A percentile compares a stretch with the other conserved stretches of the same genome.
phyloP scores from a whole-genome alignment of 768 basidiomycete species.

The Boletellus ananiceps region DNA sequence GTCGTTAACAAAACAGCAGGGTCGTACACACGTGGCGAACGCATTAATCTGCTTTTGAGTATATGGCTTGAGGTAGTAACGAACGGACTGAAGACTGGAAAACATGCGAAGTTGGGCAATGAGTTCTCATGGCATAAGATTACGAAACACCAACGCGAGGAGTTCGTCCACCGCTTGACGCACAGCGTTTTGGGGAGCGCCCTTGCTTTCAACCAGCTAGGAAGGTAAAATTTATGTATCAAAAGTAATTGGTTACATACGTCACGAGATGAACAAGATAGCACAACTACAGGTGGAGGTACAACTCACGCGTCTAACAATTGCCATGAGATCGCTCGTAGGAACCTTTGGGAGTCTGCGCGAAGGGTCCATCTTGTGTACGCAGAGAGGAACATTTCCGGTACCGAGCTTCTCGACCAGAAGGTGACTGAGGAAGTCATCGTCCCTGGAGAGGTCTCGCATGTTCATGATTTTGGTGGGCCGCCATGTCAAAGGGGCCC shows the following conservation, averaged over 20 bases:
- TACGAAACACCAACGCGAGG: conserved; percentile 53
- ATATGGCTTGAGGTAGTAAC: conserved; percentile 71
- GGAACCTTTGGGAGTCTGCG: conserved; percentile 74
- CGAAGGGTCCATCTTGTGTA: conserved; percentile 86
- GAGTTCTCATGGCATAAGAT: conserved; percentile 11
- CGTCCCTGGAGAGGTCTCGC: conserved; percentile 84
- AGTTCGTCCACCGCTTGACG: conserved; percentile 76
- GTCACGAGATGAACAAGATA: conserved; percentile 21
- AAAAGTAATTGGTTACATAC: conserved; percentile 18
- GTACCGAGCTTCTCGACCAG: conserved; percentile 88
- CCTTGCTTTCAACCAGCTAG: conserved; percentile 59
- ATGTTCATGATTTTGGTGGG: conserved; percentile 89
- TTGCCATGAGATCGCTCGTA: conserved; percentile 59
- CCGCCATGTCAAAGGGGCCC: conserved; percentile 53
- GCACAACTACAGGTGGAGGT: conserved; percentile 25
- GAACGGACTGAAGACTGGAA: conserved; percentile 64
- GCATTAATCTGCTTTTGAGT: conserved; percentile 86
- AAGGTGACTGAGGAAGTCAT: conserved; percentile 86
- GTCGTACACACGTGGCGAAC: conserved; percentile 77
- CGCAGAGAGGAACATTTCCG: conserved; percentile 70
- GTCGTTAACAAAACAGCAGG: conserved; percentile 21
- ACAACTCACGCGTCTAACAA: conserved; percentile 69
- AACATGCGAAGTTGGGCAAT: conserved; percentile 14
- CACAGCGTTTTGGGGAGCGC: conserved; percentile 51
- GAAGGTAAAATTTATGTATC: conserved; percentile 16